Conservation (phyloP, 2,329 filamentous ascomycete genomes). For the Pseudophaeomoniella oleicola region DNA sequence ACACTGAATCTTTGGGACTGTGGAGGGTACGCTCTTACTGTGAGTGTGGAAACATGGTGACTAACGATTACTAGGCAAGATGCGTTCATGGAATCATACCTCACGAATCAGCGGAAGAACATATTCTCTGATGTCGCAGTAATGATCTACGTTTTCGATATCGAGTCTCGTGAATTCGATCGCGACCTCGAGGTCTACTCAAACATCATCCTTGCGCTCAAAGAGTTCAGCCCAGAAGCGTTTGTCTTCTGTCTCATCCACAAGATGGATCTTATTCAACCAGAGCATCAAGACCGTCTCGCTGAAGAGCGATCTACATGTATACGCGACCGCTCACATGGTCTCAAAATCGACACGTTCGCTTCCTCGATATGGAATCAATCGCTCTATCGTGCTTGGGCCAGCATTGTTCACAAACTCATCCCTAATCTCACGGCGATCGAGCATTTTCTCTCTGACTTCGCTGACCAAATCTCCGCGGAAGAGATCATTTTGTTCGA, state of each 20-base stretch:
- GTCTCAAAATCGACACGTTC: conserved; percentile 70
- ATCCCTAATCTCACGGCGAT: conserved; percentile 89
- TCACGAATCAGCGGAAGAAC: conserved; percentile 85
- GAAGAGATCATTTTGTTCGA: conserved; percentile 93
- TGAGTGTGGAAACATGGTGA: conserved; percentile 1
- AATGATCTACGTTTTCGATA: conserved; percentile 98
- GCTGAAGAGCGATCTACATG: conserved; percentile 72
- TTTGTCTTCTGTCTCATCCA: conserved; percentile 92
- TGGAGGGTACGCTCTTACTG: conserved; percentile 48
- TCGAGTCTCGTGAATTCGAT: conserved; percentile 87
- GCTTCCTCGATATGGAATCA: conserved; percentile 98
- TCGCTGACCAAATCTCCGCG: conserved; percentile 77
- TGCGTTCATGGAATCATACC: conserved; percentile 97
- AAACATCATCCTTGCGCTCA: conserved; percentile 74
- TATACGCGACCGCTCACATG: conserved; percentile 59
- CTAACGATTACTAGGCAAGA: conserved; percentile 52
- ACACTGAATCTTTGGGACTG: conserved; percentile 98
- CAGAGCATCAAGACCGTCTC: conserved; percentile 60
- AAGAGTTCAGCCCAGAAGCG: conserved; percentile 67
- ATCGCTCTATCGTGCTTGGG: conserved; percentile 95
- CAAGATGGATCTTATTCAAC: conserved; percentile 94
- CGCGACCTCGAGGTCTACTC: conserved; percentile 86
- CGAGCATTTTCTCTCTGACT: conserved; percentile 66
- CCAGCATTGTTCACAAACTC: conserved; percentile 90
- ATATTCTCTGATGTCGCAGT: conserved; percentile 96